Conservation (phyloP, 129 eudicot genomes). For the Helichrysum umbraculigerum region DNA sequence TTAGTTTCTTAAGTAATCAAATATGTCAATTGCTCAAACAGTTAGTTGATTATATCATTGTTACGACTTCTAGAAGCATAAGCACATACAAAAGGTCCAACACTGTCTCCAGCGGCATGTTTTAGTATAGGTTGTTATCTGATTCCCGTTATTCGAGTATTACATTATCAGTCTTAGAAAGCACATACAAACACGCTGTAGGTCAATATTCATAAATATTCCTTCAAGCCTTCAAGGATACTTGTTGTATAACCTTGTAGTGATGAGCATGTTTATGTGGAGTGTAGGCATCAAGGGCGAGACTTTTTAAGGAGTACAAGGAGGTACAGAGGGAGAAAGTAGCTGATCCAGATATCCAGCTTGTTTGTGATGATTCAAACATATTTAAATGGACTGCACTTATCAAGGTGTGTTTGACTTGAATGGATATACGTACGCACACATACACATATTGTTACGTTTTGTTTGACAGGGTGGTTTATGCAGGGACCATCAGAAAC, state of each 20-base stretch:
- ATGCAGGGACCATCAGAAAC: conserved; percentile 95
- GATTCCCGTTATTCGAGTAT: background rate
- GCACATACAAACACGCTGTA: background rate
- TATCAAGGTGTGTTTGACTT: conserved; percentile 59
- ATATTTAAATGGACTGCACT: conserved; percentile 98
- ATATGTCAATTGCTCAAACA: background rate
- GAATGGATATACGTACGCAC: background rate
- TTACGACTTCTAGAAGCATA: background rate
- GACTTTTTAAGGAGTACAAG: conserved; percentile 96
- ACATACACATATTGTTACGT: background rate
- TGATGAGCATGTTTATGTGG: background rate
- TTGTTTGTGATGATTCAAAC: conserved; percentile 93
- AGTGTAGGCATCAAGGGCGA: conserved; percentile 75
- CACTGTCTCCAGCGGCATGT: background rate
- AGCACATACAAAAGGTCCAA: no score
- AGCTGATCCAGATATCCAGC: conserved; percentile 96
- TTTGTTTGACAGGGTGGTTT: conserved; percentile 15
- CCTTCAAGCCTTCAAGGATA: background rate
- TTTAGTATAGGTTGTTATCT: background rate
- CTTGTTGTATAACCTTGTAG: background rate
- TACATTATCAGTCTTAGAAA: background rate
- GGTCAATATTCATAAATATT: background rate
- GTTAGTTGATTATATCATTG: background rate
- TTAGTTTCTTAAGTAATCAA: background rate
- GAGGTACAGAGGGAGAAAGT: conserved; percentile 91